Conservation (phyloP, 179 eudicot genomes). For the Heliamphora pulchella region DNA sequence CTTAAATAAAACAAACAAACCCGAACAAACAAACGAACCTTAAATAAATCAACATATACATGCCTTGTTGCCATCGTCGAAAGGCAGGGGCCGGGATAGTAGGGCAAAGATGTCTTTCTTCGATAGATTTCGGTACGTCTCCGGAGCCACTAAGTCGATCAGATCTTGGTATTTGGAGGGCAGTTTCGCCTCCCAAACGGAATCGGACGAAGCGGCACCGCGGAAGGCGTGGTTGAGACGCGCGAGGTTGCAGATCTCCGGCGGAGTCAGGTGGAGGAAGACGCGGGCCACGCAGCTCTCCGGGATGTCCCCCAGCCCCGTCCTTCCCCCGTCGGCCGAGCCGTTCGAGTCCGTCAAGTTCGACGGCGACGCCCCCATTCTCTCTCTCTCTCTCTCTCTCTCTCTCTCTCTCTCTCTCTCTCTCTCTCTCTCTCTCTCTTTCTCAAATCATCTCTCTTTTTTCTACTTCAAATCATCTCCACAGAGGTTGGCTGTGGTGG, state of each 20-base stretch:
- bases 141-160: conserved; percentile 37
- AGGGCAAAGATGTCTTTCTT: conserved; percentile 76
- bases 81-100: conserved; percentile 52
- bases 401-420: too few species aligned
- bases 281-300: conserved; percentile 93
- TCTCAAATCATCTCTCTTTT: too few species aligned
- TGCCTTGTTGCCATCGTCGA: conserved; percentile 69
- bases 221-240: conserved; percentile 86
- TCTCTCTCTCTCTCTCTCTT: too few species aligned
- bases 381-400: too few species aligned
- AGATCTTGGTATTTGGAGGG: conserved; percentile 59
- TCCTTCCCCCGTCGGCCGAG: conserved; percentile 24
- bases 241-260: conserved; percentile 89
- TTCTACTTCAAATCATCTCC: too few species aligned
- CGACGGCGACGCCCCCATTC: conserved; percentile 90
- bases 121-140: conserved; percentile 29
- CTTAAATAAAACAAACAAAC: too few species aligned
- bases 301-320: conserved; percentile 87
- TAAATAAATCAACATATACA: not conserved
- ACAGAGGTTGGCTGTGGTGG: too few species aligned
- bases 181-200: conserved; percentile 79
- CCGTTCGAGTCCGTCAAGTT: conserved; percentile 46
- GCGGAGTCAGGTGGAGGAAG: conserved; percentile 72
- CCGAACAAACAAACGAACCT: too few species aligned
- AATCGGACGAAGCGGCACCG: conserved; percentile 83